phyloP scores from a whole-genome alignment of 345 rosid genomes.

The Geranium rotundifolium region DNA sequence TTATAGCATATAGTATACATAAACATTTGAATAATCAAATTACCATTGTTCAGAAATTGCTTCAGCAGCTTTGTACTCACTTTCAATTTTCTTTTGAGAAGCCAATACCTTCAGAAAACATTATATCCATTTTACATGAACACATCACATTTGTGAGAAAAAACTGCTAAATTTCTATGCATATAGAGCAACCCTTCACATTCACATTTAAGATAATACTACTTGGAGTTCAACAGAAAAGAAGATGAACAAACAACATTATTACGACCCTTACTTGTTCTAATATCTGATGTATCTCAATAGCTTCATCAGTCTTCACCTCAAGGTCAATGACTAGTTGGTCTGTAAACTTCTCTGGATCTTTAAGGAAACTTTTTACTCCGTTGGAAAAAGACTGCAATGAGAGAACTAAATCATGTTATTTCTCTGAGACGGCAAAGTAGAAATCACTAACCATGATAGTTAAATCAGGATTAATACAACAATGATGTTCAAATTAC shows the following conservation, averaged over 20 bases:
- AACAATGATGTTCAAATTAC: neutral
- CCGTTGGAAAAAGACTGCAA: slow-evolving; percentile 74
- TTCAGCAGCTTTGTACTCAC: slow-evolving; percentile 56
- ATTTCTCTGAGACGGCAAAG: neutral
- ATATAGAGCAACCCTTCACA: too few species aligned
- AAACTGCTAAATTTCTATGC: too few species aligned
- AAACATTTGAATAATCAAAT: slow-evolving; percentile 5
- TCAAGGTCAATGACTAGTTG: slow-evolving; percentile 46
- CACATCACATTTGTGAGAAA: too few species aligned
- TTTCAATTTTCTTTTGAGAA: slow-evolving; percentile 64
- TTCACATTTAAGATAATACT: too few species aligned
- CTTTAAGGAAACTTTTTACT: slow-evolving; percentile 52
- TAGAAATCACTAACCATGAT: neutral
- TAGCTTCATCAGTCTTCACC: slow-evolving; percentile 58
- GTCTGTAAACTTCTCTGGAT: slow-evolving; percentile 71
- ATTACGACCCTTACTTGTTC: slow-evolving; percentile 48
- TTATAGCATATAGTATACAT: neutral
- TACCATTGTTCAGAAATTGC: slow-evolving; percentile 72
- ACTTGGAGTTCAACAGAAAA: too few species aligned
- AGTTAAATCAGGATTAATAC: too few species aligned
- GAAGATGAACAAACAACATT: too few species aligned
- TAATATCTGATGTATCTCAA: slow-evolving; percentile 72
- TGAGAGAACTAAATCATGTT: slow-evolving; percentile 1
- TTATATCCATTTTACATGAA: too few species aligned
- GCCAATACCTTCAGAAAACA: slow-evolving; percentile 48